Percentiles rank a stretch among this genome's conserved stretches.
Evolutionary conservation across 1,284 basidiomycete species (phyloP).

Genomic region (Marasmius tenuissimus): DNA sequence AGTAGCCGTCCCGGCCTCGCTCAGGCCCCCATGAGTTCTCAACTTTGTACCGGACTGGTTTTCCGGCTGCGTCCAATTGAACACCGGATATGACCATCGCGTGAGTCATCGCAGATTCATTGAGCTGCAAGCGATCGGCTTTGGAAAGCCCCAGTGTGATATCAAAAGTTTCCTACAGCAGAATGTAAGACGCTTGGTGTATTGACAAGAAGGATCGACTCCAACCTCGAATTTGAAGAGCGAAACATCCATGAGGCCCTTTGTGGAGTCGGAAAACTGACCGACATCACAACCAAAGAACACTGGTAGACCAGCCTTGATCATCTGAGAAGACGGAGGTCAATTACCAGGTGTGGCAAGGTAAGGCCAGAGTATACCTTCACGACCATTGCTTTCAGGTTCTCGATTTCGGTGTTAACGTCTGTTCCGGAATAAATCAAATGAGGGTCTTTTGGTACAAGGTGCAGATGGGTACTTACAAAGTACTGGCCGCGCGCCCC

Average conservation of each 20-base stretch:
- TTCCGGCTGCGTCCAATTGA: constrained; percentile 78
- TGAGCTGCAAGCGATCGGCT: constrained; percentile 79
- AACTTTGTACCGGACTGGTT: constrained; percentile 86
- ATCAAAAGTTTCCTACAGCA: constrained; percentile 52
- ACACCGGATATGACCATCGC: constrained; percentile 94
- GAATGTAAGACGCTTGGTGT: constrained; percentile 10
- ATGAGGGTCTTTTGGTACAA: background rate
- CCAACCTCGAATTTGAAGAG: constrained; percentile 81
- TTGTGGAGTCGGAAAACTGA: constrained; percentile 67
- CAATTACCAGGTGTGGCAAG: background rate
- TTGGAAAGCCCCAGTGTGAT: constrained; percentile 71
- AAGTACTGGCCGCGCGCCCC: constrained; percentile 80
- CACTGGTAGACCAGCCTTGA: constrained; percentile 89
- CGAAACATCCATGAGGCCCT: constrained; percentile 85
- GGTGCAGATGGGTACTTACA: constrained; percentile 49
- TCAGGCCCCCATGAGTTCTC: constrained; percentile 95
- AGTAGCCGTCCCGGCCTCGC: constrained; percentile 85
- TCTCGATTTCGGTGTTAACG: constrained; percentile 84
- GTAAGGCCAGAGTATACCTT: constrained; percentile 38
- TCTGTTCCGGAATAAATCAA: constrained; percentile 46
- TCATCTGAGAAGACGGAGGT: constrained; percentile 41
- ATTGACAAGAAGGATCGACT: background rate
- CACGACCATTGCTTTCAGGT: constrained; percentile 81
- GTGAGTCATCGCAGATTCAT: constrained; percentile 89
- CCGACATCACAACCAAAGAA: constrained; percentile 95